Percentiles rank a stretch among this genome's conserved stretches.
Conservation (phyloP, 345 rosid genomes). For the Gossypium arboreum region DNA sequence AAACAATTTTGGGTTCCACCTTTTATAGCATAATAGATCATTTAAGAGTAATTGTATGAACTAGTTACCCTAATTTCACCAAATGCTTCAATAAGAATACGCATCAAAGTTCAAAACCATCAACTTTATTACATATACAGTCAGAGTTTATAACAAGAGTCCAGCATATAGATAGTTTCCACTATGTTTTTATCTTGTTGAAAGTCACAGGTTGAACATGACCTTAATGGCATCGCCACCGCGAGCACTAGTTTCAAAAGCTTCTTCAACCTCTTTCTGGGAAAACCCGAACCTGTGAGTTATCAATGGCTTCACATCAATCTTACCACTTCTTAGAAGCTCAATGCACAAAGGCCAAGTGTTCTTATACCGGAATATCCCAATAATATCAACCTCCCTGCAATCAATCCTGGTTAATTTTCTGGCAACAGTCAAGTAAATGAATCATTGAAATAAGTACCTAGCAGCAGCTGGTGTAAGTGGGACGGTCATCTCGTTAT, state of each 20-base stretch:
- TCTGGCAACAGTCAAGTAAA: neutral
- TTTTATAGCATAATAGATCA: no score
- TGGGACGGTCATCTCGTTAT: constrained; percentile 48
- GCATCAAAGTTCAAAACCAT: no score
- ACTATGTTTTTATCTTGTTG: neutral
- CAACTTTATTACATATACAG: neutral
- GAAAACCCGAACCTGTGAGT: constrained; percentile 87
- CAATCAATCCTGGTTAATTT: neutral
- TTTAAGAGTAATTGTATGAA: no score
- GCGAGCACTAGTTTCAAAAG: constrained; percentile 78
- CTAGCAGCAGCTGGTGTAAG: constrained; percentile 59
- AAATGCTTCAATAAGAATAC: neutral
- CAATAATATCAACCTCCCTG: constrained; percentile 90
- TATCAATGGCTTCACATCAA: constrained; percentile 81
- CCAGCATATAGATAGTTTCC: neutral
- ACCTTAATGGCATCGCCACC: constrained; percentile 87
- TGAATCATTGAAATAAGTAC: constrained; percentile 20
- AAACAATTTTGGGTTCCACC: no score
- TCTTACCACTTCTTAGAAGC: constrained; percentile 67
- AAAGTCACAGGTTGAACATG: constrained; percentile 66
- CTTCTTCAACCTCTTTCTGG: constrained; percentile 78
- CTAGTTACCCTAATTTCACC: neutral
- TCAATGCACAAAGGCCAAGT: constrained; percentile 91
- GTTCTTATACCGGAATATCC: constrained; percentile 73
- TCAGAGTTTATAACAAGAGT: neutral